Base-by-base conservation (phyloP, 2,329 filamentous ascomycete species). In the Epichloe baconii region DNA sequence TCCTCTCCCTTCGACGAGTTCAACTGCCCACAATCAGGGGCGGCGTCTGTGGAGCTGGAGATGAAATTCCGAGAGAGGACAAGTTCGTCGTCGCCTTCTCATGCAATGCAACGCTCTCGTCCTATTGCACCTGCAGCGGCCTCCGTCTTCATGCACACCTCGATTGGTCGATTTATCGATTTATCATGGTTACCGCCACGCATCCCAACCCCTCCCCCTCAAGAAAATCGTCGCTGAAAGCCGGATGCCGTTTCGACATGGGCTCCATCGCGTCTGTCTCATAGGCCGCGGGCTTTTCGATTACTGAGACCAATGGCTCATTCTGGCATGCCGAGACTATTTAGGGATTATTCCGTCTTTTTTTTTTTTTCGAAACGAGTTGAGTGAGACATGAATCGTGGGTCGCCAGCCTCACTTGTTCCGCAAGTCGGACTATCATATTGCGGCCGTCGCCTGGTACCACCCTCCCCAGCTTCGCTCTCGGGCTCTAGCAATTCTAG, bases 61-160 rank as follows among this genome's bases (percentile, higher is more conserved):
- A 45, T 48, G 47, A 44, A 44, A 14, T 36, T 49, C 48, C 52
- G 47, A 53, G 47, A 47, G 36, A 44, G 47, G 50, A 26, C 42
- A 52, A 49, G 49, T 46, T 51, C 52, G 43, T 45, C 48, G 47
- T 23, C 42, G 35, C 26, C 46, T 23, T 43, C 35, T 31, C 43
- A 38, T 51, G 52, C 49, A 47, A 36, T 53, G 45, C 21, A 46
- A 53, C 48, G 15, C 45, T 44, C n/a, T 40, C 47, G 23, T 46
- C 51, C 47, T 49, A 49, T 47, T 31, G 8, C 26, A 31, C 26
- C 26, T 10, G 40, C 48, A 45, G 48, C 44, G 26, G 40, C 45
- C 48, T 26, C 34, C 37, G 34, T 35, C 21, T n/a, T 23, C 35
- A 45, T 48, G 44, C 48, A 43, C 8, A 12, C 36, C 44, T 42